These are phyloP conservation scores for Thuja plicata DNA, from an alignment of 83 land plant genomes.

Conservation along the genomic window DNA sequence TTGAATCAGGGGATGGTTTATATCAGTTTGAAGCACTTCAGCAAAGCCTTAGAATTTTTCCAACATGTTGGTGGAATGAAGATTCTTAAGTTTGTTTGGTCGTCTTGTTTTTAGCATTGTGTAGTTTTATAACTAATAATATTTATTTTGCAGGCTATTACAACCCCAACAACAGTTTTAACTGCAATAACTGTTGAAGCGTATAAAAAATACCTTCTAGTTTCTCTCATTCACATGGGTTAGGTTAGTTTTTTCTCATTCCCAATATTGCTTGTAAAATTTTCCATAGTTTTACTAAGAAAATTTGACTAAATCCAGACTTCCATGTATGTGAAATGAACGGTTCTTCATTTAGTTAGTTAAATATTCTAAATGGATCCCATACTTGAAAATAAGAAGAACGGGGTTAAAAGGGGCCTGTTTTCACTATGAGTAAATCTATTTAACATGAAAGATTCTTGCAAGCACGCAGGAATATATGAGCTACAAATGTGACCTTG, in stretches of 20 bases:
- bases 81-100: not conserved
- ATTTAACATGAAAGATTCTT: not conserved
- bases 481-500: not conserved
- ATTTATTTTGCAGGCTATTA: constrained; percentile 59
- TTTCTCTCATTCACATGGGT: constrained; percentile 86
- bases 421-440: not conserved
- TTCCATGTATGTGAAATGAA: not conserved
- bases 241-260: constrained; percentile 50
- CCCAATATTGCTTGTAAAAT: not conserved
- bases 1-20: constrained; percentile 73
- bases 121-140: not conserved
- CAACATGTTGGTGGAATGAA: constrained; percentile 65
- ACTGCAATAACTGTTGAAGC: constrained; percentile 92
- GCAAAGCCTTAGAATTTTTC: constrained; percentile 86
- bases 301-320: not conserved
- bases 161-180: constrained; percentile 79
- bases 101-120: not conserved
- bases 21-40: constrained; percentile 80
- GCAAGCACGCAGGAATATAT: not conserved
- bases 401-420: not conserved
- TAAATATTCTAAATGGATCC: not conserved
- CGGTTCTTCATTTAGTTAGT: not conserved
- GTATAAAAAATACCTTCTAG: constrained; percentile 89
- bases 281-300: not conserved
- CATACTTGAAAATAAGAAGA: not conserved